phyloP scores from a whole-genome alignment of 768 basidiomycete genomes.

The Artomyces pyxidatus region DNA sequence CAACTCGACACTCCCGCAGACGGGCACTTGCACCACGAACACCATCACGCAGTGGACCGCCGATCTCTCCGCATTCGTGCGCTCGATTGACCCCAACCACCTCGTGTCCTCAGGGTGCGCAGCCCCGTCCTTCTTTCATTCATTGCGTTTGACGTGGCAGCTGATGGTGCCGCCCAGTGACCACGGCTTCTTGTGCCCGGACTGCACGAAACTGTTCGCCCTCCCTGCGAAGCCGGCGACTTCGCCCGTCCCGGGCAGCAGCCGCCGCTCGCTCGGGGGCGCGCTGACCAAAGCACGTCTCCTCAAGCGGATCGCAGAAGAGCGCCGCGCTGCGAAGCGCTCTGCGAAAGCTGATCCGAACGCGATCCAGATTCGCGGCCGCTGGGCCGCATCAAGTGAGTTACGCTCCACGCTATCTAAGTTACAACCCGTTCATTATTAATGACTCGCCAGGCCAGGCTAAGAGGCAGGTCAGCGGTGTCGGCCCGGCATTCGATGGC shows the following conservation, averaged over 20 bases:
- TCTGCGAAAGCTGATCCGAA: conserved; percentile 1
- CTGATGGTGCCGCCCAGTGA: conserved; percentile 4
- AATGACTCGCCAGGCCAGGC: conserved; percentile 4
- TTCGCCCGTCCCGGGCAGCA: conserved; percentile 11
- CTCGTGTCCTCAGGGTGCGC: conserved; percentile 27
- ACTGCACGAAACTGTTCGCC: conserved; percentile 25
- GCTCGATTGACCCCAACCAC: conserved; percentile 27
- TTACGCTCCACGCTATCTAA: neutral
- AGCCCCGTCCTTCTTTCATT: neutral
- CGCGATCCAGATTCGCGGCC: conserved; percentile 17
- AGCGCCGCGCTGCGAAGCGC: conserved; percentile 8
- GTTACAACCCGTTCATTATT: neutral
- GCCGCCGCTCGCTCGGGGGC: conserved; percentile 7
- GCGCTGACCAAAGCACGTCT: conserved; percentile 15
- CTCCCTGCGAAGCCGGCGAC: conserved; percentile 11
- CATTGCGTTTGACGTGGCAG: neutral
- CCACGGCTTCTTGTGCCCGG: conserved; percentile 28
- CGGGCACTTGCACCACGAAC: conserved; percentile 20
- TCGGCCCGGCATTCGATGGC: conserved; percentile 28
- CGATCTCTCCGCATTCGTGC: conserved; percentile 20
- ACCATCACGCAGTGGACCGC: conserved; percentile 25
- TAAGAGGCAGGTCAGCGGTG: conserved; percentile 1
- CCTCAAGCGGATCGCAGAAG: conserved; percentile 11
- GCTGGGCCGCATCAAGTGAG: conserved; percentile 19
- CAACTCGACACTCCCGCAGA: conserved; percentile 3